Evolutionary conservation across 768 basidiomycete genomes (phyloP), one percentile per base, ranked within the genome.

Genomic region (Steccherinum ochraceum): DNA sequence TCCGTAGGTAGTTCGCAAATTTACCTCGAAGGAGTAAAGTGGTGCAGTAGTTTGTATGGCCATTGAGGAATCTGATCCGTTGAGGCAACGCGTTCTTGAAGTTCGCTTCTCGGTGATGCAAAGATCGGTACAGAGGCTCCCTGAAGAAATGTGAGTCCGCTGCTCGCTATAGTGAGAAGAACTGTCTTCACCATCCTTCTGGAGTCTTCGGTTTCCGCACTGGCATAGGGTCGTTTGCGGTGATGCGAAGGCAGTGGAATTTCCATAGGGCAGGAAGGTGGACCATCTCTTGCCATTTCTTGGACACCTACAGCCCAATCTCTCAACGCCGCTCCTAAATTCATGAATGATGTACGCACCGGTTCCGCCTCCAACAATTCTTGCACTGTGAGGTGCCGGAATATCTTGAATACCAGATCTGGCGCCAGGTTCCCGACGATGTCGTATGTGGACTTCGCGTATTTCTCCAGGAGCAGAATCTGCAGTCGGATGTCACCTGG

Each of bases 1-100:
- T 4, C n/a, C 48, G 4, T 10, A 5, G 5, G 5, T 13, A 39
- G 35, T 11, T 4, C 48, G 27, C 19, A n/a, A 25, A 51, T 67
- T 11, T 54, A 72, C 75, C 76, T 55, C 84, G 73, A 24, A 93
- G 64, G 7, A 88, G 71, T 7, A 94, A 70, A 0, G 87, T 89
- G 1, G 92, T 94, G 56, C 89, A 90, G 65, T 92, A 93, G 61
- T 85, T 88, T 12, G 86, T 89, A 60, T 95, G 93, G 0, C 89
- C 91, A 40, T 68, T 79, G 53, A 94, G 73, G 75, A 94, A 86
- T 18, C 83, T 72, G 46, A 93, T 74, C 18, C 72, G 76, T 64
- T 93, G 91, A 0, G 91, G 86, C 1, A 89, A 70, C 0, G 78
- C 91, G 52, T 83, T 69, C 46, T 75, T 69, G 74, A 93, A 89